A percentile compares a stretch with the other conserved stretches of the same genome.
Conservation (phyloP, 257 asterid genomes). For the Sherardia arvensis region DNA sequence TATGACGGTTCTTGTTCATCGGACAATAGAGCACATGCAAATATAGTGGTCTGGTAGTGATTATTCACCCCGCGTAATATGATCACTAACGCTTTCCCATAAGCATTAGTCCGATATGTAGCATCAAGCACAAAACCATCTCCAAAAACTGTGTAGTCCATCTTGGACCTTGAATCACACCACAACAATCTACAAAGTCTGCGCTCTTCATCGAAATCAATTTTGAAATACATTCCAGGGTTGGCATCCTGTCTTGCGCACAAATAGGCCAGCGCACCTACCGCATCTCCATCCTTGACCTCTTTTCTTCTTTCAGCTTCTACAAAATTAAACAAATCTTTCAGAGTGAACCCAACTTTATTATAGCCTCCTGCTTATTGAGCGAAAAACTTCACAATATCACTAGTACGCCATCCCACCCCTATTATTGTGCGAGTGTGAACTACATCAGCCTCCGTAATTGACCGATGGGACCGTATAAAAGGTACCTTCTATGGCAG, state of each 20-base stretch:
- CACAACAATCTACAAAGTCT: neutral
- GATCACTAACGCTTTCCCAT: neutral
- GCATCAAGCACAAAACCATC: no score
- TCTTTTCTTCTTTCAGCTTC: no score
- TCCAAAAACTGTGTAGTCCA: neutral
- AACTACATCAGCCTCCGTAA: neutral
- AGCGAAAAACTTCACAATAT: neutral
- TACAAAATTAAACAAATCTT: no score
- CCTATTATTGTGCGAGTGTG: neutral
- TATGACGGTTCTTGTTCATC: neutral
- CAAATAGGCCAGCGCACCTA: no score
- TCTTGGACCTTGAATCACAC: neutral
- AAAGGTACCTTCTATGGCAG: neutral
- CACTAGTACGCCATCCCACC: neutral
- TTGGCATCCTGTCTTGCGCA: no score
- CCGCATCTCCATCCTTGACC: no score
- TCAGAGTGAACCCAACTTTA: neutral
- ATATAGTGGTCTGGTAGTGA: neutral
- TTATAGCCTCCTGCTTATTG: neutral
- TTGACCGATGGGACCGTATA: neutral
- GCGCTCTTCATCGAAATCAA: neutral
- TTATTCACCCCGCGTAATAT: constrained; percentile 4
- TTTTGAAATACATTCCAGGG: neutral
- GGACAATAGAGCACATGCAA: neutral
- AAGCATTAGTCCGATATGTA: no score